These are phyloP conservation scores for Saccharomycopsis sp. DNA, from an alignment of 805 yeast species.

Conservation along the genomic window DNA sequence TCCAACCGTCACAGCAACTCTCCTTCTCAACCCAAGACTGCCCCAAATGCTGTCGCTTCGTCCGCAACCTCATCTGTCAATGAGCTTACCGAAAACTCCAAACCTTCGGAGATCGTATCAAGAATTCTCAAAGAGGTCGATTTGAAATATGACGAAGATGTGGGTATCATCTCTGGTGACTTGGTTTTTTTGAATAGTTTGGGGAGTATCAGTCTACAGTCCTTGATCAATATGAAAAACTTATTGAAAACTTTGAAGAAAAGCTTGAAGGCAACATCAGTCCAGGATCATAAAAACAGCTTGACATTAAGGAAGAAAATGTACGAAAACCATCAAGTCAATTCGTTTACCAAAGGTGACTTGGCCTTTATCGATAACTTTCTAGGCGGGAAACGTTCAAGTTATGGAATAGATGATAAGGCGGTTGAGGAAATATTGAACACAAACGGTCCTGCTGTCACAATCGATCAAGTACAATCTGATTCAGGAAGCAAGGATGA, in stretches of 20 bases:
- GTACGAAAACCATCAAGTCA: conserved; percentile 23
- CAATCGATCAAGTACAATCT: no score
- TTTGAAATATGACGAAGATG: conserved; percentile 47
- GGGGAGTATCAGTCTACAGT: conserved; percentile 7
- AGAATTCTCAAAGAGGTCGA: conserved; percentile 45
- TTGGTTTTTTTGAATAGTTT: conserved; percentile 25
- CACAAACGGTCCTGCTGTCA: conserved; percentile 1
- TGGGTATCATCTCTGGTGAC: conserved; percentile 57
- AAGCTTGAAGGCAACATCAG: conserved; percentile 6
- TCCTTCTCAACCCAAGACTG: no score
- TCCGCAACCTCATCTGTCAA: neutral
- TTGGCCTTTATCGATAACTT: conserved; percentile 5
- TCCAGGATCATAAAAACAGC: conserved; percentile 16
- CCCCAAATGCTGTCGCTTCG: neutral
- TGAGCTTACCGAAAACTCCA: neutral
- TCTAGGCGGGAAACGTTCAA: conserved; percentile 1
- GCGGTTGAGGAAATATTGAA: conserved; percentile 1
- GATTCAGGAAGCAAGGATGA: no score
- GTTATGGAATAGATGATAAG: conserved; percentile 14
- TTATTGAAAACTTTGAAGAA: conserved; percentile 11
- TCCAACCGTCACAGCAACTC: no score
- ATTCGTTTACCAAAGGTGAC: conserved; percentile 10
- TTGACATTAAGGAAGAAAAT: conserved; percentile 26
- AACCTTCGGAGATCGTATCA: conserved; percentile 36
- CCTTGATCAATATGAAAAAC: conserved; percentile 10